A percentile compares a stretch with the other conserved stretches of the same genome.
These are phyloP conservation scores for Candida silvicultrix DNA, from an alignment of 805 yeast species.

Conservation along the genomic window DNA sequence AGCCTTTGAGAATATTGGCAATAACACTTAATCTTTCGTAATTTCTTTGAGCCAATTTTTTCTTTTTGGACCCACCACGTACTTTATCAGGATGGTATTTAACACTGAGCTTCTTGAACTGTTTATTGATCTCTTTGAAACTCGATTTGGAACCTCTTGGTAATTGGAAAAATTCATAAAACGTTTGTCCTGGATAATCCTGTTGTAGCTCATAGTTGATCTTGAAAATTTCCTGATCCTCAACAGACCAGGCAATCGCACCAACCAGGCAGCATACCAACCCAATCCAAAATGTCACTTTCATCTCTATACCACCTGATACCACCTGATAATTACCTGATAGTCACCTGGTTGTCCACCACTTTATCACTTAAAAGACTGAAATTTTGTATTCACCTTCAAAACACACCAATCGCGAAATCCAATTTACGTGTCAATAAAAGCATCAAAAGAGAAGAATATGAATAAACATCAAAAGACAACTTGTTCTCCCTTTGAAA, in stretches of 20 bases:
- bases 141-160: slow-evolving; percentile 31
- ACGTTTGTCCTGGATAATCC: slow-evolving; percentile 24
- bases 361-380: too few relatives aligned
- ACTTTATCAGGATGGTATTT: slow-evolving; percentile 84
- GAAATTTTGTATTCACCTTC: too few relatives aligned
- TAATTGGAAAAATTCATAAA: slow-evolving; percentile 23
- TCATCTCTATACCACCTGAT: too few relatives aligned
- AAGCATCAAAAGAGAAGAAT: too few relatives aligned
- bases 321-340: too few relatives aligned
- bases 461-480: background rate
- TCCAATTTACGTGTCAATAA: background rate
- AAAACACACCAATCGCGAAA: background rate
- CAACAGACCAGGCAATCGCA: slow-evolving; percentile 44
- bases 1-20: slow-evolving; percentile 62
- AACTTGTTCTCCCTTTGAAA: too few relatives aligned
- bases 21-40: slow-evolving; percentile 76
- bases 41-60: slow-evolving; percentile 53
- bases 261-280: slow-evolving; percentile 14
- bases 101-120: slow-evolving; percentile 66
- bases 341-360: background rate
- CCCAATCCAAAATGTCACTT: slow-evolving; percentile 12
- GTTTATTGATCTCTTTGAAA: slow-evolving; percentile 50
- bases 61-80: slow-evolving; percentile 23
- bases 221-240: slow-evolving; percentile 77
- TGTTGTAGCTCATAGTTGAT: slow-evolving; percentile 55